Conservation (phyloP, 1,284 basidiomycete genomes). For the Bondarzewia mesenterica region DNA sequence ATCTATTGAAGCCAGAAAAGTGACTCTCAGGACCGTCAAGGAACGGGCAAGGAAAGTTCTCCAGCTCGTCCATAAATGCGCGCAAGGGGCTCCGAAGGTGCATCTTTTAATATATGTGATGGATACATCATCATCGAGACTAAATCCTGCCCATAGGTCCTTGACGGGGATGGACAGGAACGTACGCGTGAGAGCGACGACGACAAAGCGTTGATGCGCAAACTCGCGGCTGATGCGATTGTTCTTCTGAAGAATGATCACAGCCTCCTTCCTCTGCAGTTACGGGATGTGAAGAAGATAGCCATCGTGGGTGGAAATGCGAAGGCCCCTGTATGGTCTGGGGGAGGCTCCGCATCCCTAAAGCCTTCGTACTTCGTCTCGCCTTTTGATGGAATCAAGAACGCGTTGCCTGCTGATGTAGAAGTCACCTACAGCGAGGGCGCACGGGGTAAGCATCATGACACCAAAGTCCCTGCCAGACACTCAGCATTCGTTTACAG, state of each 20-base stretch:
- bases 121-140: not conserved
- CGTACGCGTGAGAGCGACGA: conserved; percentile 49
- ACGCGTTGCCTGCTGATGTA: conserved; percentile 33
- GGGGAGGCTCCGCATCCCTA: conserved; percentile 43
- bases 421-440: conserved; percentile 46
- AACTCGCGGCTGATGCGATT: conserved; percentile 54
- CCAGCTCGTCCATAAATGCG: conserved; percentile 51
- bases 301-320: conserved; percentile 14
- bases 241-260: conserved; percentile 66
- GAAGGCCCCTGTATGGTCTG: conserved; percentile 36
- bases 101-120: not conserved
- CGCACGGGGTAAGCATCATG: conserved; percentile 44
- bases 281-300: conserved; percentile 10
- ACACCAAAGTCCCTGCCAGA: conserved; percentile 25
- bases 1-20: conserved; percentile 48
- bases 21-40: conserved; percentile 43
- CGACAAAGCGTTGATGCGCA: conserved; percentile 44
- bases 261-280: conserved; percentile 33
- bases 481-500: conserved; percentile 27
- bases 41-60: conserved; percentile 48
- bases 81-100: conserved; percentile 37
- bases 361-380: conserved; percentile 38
- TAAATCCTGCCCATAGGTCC: conserved; percentile 31
- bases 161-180: conserved; percentile 59
- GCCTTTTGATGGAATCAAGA: conserved; percentile 52